phyloP scores from a whole-genome alignment of 2,329 filamentous ascomycete genomes.

The Diaporthe eres region DNA sequence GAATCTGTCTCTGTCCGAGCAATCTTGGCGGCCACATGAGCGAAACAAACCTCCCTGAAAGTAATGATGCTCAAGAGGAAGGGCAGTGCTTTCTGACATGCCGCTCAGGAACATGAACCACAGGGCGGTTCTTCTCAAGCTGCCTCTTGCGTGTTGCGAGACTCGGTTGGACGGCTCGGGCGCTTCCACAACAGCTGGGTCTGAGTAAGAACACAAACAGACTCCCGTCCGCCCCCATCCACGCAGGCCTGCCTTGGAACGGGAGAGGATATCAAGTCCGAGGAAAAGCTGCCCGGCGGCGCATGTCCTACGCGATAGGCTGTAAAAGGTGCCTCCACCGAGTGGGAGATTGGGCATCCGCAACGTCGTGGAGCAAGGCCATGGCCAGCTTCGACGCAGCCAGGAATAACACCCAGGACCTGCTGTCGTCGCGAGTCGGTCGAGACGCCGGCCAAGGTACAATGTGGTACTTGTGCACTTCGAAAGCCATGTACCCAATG shows the following conservation, averaged over 20 bases:
- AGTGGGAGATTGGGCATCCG: not conserved
- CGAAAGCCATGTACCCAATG: not conserved
- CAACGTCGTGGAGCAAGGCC: not conserved
- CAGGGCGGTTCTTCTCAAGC: too few species aligned
- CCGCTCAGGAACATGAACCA: not conserved
- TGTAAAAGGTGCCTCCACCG: not conserved
- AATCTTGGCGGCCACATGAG: not conserved
- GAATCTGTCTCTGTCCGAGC: not conserved
- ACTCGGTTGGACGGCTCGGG: too few species aligned
- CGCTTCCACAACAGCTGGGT: too few species aligned
- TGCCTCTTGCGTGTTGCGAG: too few species aligned
- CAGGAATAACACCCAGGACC: not conserved
- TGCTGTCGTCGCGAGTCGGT: too few species aligned
- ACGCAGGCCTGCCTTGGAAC: not conserved
- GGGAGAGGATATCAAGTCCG: too few species aligned
- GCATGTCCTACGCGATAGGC: slow-evolving; percentile 3
- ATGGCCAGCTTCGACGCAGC: not conserved
- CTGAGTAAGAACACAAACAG: not conserved
- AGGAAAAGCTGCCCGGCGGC: not conserved
- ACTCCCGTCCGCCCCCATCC: not conserved
- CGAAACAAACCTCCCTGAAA: too few species aligned
- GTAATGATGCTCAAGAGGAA: too few species aligned
- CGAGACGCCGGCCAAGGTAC: not conserved
- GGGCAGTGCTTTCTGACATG: not conserved
- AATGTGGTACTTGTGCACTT: not conserved